phyloP scores from a whole-genome alignment of 2,329 filamentous ascomycete species.

The Paecilomyces formosus region DNA sequence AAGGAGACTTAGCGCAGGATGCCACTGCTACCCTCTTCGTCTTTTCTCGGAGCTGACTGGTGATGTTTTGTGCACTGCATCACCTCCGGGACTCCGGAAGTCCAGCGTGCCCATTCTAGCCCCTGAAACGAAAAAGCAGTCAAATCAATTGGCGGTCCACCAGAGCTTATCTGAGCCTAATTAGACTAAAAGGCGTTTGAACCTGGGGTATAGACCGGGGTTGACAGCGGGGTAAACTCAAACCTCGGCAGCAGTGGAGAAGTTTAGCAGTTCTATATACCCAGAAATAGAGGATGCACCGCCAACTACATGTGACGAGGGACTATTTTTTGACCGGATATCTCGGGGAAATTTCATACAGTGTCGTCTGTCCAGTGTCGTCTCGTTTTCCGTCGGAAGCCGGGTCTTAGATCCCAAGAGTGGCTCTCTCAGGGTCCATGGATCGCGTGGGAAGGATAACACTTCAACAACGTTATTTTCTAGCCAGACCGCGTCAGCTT shows the following conservation, averaged over 20 bases:
- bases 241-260: conserved; percentile 1
- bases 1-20: not conserved
- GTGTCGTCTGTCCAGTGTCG: not conserved
- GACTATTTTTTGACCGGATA: not conserved
- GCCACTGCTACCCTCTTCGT: not conserved
- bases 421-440: not conserved
- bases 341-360: not conserved
- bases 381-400: not conserved
- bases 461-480: not conserved
- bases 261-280: not conserved
- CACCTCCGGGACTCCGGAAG: not conserved
- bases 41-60: not conserved
- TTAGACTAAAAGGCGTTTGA: not conserved
- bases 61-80: not conserved
- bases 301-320: not conserved
- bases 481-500: not conserved
- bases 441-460: not conserved
- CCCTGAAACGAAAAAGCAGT: not conserved
- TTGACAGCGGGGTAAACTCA: not conserved
- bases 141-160: not conserved
- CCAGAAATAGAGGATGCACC: not conserved
- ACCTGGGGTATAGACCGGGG: conserved; percentile 11
- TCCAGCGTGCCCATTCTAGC: not conserved
- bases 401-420: not conserved
- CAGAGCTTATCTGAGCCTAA: not conserved